Evolutionary conservation across 2,329 filamentous ascomycete genomes (phyloP).

Genomic region (Pyrenophora graminea): DNA sequence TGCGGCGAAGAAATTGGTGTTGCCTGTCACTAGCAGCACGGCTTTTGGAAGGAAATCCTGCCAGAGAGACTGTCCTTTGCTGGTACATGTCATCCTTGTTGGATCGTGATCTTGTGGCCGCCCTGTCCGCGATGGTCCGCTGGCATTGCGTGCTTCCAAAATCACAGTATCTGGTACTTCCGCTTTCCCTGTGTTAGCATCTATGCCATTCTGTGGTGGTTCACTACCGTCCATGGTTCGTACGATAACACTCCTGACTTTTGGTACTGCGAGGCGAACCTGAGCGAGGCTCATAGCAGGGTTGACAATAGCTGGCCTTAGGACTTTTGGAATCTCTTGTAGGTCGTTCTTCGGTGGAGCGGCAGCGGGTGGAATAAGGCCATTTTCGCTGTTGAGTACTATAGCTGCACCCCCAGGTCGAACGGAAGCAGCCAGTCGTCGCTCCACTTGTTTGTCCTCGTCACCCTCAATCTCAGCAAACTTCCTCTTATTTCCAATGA

Average conservation of each 20-base stretch:
- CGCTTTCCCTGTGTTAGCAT: slow-evolving; percentile 49
- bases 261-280: slow-evolving; percentile 83
- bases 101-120: slow-evolving; percentile 73
- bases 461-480: slow-evolving; percentile 73
- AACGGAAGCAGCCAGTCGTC: slow-evolving; percentile 62
- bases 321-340: slow-evolving; percentile 71
- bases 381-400: slow-evolving; percentile 75
- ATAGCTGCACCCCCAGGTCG: slow-evolving; percentile 73
- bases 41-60: slow-evolving; percentile 88
- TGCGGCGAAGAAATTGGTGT: slow-evolving; percentile 86
- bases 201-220: slow-evolving; percentile 51
- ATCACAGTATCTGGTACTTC: slow-evolving; percentile 68
- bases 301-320: slow-evolving; percentile 85
- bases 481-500: slow-evolving; percentile 93
- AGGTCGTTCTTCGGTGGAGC: slow-evolving; percentile 49
- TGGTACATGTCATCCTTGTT: slow-evolving; percentile 78
- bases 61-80: slow-evolving; percentile 82
- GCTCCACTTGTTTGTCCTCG: slow-evolving; percentile 67
- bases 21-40: slow-evolving; percentile 88
- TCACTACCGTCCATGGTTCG: slow-evolving; percentile 74
- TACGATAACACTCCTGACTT: slow-evolving; percentile 79
- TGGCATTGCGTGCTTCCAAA: slow-evolving; percentile 86
- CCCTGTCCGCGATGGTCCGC: slow-evolving; percentile 62
- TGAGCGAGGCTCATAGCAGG: slow-evolving; percentile 82
- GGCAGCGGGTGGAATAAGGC: slow-evolving; percentile 74